Percentiles rank a stretch among this genome's conserved stretches.
These are phyloP conservation scores for Davidsoniella eucalypti DNA, from an alignment of 2,329 filamentous ascomycete species.

Conservation along the genomic window DNA sequence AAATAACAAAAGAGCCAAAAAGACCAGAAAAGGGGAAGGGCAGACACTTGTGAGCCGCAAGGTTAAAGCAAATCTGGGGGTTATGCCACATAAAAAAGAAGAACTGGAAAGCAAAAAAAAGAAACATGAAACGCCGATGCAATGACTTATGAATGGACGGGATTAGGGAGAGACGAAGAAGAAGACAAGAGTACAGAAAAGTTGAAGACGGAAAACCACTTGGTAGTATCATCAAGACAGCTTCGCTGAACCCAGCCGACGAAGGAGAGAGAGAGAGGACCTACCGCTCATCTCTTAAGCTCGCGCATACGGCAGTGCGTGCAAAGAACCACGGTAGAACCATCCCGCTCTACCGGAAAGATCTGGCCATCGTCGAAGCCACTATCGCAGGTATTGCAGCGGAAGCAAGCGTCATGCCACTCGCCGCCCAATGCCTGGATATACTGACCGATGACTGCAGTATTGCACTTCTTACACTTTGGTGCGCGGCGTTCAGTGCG, in stretches of 20 bases:
- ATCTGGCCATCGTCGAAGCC: slow-evolving; percentile 50
- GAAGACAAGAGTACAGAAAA: background rate
- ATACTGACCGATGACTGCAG: slow-evolving; percentile 76
- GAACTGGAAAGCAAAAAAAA: background rate
- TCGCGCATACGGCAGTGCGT: slow-evolving; percentile 43
- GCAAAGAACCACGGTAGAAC: slow-evolving; percentile 38
- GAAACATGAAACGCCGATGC: slow-evolving; percentile 3
- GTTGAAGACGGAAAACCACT: background rate
- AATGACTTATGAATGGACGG: slow-evolving; percentile 3
- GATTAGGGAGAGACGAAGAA: background rate
- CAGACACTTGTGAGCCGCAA: background rate
- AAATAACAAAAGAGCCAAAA: slow-evolving; percentile 2
- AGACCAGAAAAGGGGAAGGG: background rate
- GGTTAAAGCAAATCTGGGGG: background rate
- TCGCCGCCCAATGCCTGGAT: slow-evolving; percentile 77
- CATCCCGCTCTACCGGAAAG: slow-evolving; percentile 38
- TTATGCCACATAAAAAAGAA: background rate
- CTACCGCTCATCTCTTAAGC: slow-evolving; percentile 32
- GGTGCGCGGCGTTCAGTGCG: slow-evolving; percentile 75
- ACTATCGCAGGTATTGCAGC: slow-evolving; percentile 48
- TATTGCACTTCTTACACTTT: slow-evolving; percentile 73
- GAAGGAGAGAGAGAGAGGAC: background rate
- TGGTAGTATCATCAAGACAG: background rate
- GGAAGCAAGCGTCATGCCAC: slow-evolving; percentile 89
- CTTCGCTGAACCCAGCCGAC: background rate